phyloP scores from a whole-genome alignment of 257 asterid genomes.

The Lycium barbarum region DNA sequence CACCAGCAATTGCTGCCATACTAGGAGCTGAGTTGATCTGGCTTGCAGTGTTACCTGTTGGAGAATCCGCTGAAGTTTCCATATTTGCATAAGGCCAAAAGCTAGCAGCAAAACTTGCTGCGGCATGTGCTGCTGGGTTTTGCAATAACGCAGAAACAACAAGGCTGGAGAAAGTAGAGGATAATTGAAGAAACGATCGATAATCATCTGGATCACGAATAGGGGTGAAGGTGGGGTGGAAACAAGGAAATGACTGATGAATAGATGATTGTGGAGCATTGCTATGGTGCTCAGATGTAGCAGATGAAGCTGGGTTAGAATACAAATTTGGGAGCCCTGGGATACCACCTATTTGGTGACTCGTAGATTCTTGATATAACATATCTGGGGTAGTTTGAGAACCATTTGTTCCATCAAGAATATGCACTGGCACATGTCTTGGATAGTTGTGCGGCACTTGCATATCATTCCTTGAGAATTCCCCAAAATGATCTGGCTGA shows the following conservation, averaged over 20 bases:
- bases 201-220: slow-evolving; percentile 67
- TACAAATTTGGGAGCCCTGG: slow-evolving; percentile 51
- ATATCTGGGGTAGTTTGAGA: slow-evolving; percentile 45
- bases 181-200: slow-evolving; percentile 62
- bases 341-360: slow-evolving; percentile 54
- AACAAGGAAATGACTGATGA: slow-evolving; percentile 65
- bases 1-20: slow-evolving; percentile 85
- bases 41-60: slow-evolving; percentile 43
- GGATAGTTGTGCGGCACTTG: slow-evolving; percentile 63
- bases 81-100: slow-evolving; percentile 67
- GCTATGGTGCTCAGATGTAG: slow-evolving; percentile 54
- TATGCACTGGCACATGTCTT: slow-evolving; percentile 84
- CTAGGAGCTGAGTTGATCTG: slow-evolving; percentile 62
- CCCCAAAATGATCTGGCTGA: slow-evolving; percentile 50
- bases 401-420: slow-evolving; percentile 74
- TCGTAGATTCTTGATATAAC: slow-evolving; percentile 45
- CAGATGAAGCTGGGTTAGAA: slow-evolving; percentile 56
- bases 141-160: slow-evolving; percentile 76
- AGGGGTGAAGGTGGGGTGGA: slow-evolving; percentile 67
- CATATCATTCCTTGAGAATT: slow-evolving; percentile 45
- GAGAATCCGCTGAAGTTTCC: slow-evolving; percentile 52
- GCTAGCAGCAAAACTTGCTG: slow-evolving; percentile 85
- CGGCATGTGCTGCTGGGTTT: slow-evolving; percentile 93
- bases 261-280: slow-evolving; percentile 58
- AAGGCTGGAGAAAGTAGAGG: slow-evolving; percentile 79